Conservation (phyloP, 768 basidiomycete genomes). For the Hypholoma sublateritium region DNA sequence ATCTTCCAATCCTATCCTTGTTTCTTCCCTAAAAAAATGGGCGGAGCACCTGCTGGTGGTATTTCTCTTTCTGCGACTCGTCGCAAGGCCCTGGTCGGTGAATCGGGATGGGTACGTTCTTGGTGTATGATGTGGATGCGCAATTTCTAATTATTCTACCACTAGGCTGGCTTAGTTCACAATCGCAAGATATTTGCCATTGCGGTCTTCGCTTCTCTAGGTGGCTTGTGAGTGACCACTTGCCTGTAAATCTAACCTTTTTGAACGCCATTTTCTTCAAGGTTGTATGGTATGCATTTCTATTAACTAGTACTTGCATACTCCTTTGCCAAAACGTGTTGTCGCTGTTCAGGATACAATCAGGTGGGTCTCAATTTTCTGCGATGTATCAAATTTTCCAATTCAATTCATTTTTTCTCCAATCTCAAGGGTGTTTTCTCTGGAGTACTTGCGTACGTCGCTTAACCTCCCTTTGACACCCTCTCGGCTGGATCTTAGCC, state of each 20-base stretch:
- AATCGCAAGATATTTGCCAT: constrained; percentile 67
- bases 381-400: not conserved
- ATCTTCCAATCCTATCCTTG: not conserved
- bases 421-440: constrained; percentile 67
- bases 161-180: constrained; percentile 59
- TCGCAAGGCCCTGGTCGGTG: constrained; percentile 56
- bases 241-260: constrained; percentile 7
- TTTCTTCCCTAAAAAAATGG: constrained; percentile 32
- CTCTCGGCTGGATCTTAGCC: not conserved
- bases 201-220: constrained; percentile 76
- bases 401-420: not conserved
- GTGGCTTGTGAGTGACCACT: constrained; percentile 55
- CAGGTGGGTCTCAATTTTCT: constrained; percentile 37
- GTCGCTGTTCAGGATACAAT: constrained; percentile 51
- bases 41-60: constrained; percentile 33
- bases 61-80: constrained; percentile 39
- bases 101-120: constrained; percentile 62
- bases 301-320: not conserved
- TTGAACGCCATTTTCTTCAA: constrained; percentile 22
- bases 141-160: not conserved
- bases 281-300: constrained; percentile 53
- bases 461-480: not conserved
- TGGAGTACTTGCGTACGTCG: constrained; percentile 59
- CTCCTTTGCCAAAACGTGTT: not conserved
- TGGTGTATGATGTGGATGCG: not conserved